Conservation (phyloP, 2,329 filamentous ascomycete species). For the Daldinia sp. region DNA sequence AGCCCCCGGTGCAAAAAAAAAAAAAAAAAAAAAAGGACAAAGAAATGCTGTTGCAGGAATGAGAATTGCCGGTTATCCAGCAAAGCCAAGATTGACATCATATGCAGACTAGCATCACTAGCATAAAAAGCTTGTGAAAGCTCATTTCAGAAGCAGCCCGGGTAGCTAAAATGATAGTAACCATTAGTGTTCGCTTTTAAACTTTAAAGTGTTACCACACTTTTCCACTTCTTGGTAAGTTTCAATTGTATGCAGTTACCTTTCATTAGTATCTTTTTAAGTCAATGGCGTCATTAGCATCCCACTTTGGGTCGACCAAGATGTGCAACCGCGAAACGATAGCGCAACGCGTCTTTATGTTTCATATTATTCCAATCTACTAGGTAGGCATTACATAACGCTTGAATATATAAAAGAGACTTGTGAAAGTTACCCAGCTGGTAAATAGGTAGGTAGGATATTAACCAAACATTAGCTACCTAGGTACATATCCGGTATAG, state of each 20-base stretch:
- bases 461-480: too few species aligned
- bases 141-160: constrained; percentile 19
- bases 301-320: constrained; percentile 9
- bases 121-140: constrained; percentile 32
- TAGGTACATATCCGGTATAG: too few species aligned
- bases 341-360: not conserved
- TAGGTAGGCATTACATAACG: not conserved
- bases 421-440: not conserved
- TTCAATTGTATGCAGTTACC: not conserved
- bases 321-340: not conserved
- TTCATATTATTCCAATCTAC: not conserved
- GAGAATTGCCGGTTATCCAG: constrained; percentile 14
- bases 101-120: constrained; percentile 17
- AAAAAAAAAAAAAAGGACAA: constrained; percentile 10
- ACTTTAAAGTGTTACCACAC: constrained; percentile 9
- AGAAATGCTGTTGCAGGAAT: constrained; percentile 31
- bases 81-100: constrained; percentile 39
- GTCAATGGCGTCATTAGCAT: constrained; percentile 40
- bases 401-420: not conserved
- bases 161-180: constrained; percentile 6
- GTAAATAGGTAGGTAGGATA: not conserved
- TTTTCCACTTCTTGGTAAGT: constrained; percentile 30
- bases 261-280: constrained; percentile 23
- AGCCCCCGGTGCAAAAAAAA: too few species aligned
- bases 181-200: not conserved